These are phyloP conservation scores for Penicillium paradoxum DNA, from an alignment of 495 filamentous ascomycete species.

Conservation along the genomic window DNA sequence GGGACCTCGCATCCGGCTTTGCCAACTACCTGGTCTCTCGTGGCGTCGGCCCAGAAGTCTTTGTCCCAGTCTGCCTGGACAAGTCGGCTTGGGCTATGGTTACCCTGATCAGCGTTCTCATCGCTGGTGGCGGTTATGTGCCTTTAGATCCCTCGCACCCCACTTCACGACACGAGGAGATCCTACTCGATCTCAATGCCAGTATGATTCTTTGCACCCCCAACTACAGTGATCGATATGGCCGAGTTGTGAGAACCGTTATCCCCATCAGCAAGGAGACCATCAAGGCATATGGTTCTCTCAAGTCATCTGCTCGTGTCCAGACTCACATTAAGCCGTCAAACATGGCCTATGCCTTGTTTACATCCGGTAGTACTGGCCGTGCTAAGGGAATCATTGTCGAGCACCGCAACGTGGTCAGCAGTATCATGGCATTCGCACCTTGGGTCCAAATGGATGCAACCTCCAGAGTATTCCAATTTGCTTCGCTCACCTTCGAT, in stretches of 20 bases:
- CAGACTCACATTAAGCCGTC: conserved; percentile 13
- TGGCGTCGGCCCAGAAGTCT: conserved; percentile 43
- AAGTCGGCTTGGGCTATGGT: conserved; percentile 54
- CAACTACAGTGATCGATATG: conserved; percentile 25
- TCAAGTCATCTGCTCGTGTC: conserved; percentile 6
- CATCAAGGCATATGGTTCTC: conserved; percentile 28
- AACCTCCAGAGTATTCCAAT: conserved; percentile 46
- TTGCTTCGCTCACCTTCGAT: conserved; percentile 53
- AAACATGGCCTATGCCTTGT: conserved; percentile 39
- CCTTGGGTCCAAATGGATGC: conserved; percentile 31
- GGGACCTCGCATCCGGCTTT: conserved; percentile 31
- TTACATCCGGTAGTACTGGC: conserved; percentile 56
- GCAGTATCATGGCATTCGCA: conserved; percentile 42
- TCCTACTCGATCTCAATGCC: conserved; percentile 35
- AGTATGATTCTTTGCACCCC: conserved; percentile 39
- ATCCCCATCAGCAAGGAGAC: conserved; percentile 37
- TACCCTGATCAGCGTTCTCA: conserved; percentile 47
- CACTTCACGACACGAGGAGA: conserved; percentile 38
- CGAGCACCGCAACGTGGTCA: conserved; percentile 44
- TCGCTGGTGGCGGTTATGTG: conserved; percentile 55
- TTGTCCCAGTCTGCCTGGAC: conserved; percentile 54
- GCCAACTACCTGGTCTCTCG: conserved; percentile 36
- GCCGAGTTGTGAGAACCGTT: conserved; percentile 27
- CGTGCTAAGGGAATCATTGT: conserved; percentile 51
- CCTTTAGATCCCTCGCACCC: conserved; percentile 57